Base-by-base conservation (phyloP, 257 asterid genomes). In the Penstemon davidsonii region DNA sequence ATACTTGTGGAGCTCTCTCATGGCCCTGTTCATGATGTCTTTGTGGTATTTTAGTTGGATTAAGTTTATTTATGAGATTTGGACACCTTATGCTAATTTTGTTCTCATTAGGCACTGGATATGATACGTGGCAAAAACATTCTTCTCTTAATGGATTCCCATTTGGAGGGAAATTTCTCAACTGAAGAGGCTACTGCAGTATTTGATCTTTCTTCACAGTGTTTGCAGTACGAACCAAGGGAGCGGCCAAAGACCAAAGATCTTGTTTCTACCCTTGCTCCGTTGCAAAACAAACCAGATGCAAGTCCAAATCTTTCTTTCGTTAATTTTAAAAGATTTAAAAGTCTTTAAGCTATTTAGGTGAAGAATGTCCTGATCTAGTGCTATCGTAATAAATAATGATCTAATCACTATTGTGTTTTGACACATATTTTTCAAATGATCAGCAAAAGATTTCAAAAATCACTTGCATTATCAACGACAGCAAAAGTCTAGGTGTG, bases 151-250 rank as follows among this genome's bases (percentile, higher is more conserved):
- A 93, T 90, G 95, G 99, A 93, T 75, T 93, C 99, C 51, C 96
- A 90, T 79, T 80, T 93, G 75, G 99, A 93, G 84, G 97, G 97
- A 12, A 88, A 90, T 78, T 93, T 86, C 83, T 87, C 92, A 60
- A 79, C 86, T 40, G 99, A 88, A 82, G 99, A 93, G 86, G 99
- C 99, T 44, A 93, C 97, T 0, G 85, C 75, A 33, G 95, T 93
- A 55, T 87, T 93, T 67, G 96, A 88, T 75, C 96, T 93, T 70
- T 95, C 99, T 70, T 93, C 99, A n/a, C 85, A 79, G 81, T 90
- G 99, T 80, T 78, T 93, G 75, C 99, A 93, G 81, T 88, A 90
- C 64, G 99, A 93, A 80, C 96, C 97, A 52, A 85, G 95, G 81
- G 99, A 93, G 75, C 90, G 97, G 65, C 99, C 99, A 60, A 90